phyloP scores from a whole-genome alignment of 257 asterid species.

The Ligustrum vulgare region DNA sequence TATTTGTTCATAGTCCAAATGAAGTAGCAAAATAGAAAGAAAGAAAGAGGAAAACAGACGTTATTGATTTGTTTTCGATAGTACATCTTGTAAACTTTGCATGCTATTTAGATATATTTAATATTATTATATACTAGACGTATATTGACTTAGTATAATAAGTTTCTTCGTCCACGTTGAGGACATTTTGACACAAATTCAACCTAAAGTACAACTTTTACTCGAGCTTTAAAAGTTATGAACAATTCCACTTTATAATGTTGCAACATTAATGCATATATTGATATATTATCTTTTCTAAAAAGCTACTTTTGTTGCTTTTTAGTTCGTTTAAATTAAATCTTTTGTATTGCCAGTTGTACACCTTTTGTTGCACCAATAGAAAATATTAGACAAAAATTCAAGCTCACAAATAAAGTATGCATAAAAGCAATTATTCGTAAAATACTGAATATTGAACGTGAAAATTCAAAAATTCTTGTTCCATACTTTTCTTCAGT shows the following conservation, averaged over 20 bases:
- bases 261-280: not conserved
- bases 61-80: not conserved
- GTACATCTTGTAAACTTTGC: not conserved
- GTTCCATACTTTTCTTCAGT: not conserved
- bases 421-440: not conserved
- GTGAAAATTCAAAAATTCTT: not conserved
- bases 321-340: not conserved
- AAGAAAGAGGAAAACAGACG: too few relatives aligned
- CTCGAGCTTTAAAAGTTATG: not conserved
- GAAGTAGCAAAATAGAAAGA: not conserved
- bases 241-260: not conserved
- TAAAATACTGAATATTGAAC: not conserved
- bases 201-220: not conserved
- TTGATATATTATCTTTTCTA: not conserved
- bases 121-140: not conserved
- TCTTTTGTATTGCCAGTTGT: not conserved
- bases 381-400: not conserved
- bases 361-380: not conserved
- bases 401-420: not conserved
- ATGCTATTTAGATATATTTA: too few relatives aligned
- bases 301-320: not conserved
- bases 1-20: not conserved
- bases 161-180: not conserved
- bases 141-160: too few relatives aligned
- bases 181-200: not conserved